Base-by-base conservation (phyloP, 177 flowering plant species). In the Tripterygium wilfordii region DNA sequence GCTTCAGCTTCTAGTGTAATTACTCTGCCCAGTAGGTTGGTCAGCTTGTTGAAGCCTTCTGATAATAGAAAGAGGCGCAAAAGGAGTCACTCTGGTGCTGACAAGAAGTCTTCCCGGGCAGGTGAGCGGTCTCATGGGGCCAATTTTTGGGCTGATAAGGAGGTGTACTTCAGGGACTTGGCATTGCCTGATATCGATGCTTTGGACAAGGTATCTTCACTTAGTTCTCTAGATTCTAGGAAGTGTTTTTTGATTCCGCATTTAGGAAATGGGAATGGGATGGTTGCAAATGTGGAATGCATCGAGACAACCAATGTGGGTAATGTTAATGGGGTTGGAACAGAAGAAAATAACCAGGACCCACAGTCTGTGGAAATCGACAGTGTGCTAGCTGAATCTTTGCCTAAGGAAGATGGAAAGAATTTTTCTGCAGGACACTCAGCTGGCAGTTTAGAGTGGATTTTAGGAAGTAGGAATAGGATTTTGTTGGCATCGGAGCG, bases 121-220 rank as follows among this genome's bases (percentile, higher is more conserved):
- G 47, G 50, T 4, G 73, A 70, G 17, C 58, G 39, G 73, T 9
- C 66, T 7, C 53, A 57, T 18, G 47, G 61, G 26, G 24, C 52
- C 10, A 76, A 40, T 45, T 57, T 94, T 42, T 94, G 99, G 99
- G 61, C 38, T 10, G 84, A 78, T 28, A 77, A 73, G 0, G 94
- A 87, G 63, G 95, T 76, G 3, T 90, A 77, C 55, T 94, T 94
- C 42, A 72, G 95, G 28, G 78, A 65, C 28, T 44, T 94, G 53
- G 61, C 64, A 10, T 58, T 76, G 54, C 48, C 45, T 1, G 99
- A 94, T 56, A 58, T 94, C 17, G 88, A 81, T 46, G 49, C 50
- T 40, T 63, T 90, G 60, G 43, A 21, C 18, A 40, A 57, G n/a
- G 31, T 55, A 30, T 61, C 69, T 27, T 51, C 57, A 5, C 25